Conservation (phyloP, 2,329 filamentous ascomycete genomes). For the Arachnomyces sp. region DNA sequence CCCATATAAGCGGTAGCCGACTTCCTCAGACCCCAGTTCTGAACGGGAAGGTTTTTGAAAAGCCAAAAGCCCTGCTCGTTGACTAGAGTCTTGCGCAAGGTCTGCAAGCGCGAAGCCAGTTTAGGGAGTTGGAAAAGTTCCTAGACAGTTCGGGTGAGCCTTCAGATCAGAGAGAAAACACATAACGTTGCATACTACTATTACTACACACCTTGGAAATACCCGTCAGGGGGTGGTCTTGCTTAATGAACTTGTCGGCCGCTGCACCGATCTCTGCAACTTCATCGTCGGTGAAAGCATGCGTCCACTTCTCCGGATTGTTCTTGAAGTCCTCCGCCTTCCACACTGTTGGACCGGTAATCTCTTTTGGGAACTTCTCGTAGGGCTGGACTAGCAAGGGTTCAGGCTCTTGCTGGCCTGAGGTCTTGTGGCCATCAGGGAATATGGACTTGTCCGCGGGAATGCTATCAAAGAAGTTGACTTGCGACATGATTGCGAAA, state of each 20-base stretch:
- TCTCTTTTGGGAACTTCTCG: slow-evolving; percentile 61
- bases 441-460: slow-evolving; percentile 37
- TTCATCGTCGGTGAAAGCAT: slow-evolving; percentile 60
- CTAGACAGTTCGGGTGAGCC: slow-evolving; percentile 19
- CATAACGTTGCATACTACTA: too few relatives aligned
- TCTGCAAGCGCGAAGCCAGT: slow-evolving; percentile 46
- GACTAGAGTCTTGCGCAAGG: slow-evolving; percentile 58
- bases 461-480: too few relatives aligned
- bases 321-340: slow-evolving; percentile 55
- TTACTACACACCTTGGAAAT: slow-evolving; percentile 50
- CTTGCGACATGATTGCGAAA: too few relatives aligned
- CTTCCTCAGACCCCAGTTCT: slow-evolving; percentile 69
- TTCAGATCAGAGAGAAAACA: neutral
- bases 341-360: slow-evolving; percentile 68
- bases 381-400: slow-evolving; percentile 59
- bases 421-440: slow-evolving; percentile 59
- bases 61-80: slow-evolving; percentile 85
- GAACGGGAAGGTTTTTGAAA: slow-evolving; percentile 76
- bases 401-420: slow-evolving; percentile 65
- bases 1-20: slow-evolving; percentile 84
- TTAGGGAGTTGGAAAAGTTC: slow-evolving; percentile 55
- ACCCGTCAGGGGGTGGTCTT: slow-evolving; percentile 62
- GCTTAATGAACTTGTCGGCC: slow-evolving; percentile 60
- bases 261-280: slow-evolving; percentile 59
- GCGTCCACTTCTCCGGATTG: slow-evolving; percentile 63